Evolutionary conservation across 768 basidiomycete genomes (phyloP), one percentile per base, ranked within the genome.

Genomic region (Tremella fuciformis): DNA sequence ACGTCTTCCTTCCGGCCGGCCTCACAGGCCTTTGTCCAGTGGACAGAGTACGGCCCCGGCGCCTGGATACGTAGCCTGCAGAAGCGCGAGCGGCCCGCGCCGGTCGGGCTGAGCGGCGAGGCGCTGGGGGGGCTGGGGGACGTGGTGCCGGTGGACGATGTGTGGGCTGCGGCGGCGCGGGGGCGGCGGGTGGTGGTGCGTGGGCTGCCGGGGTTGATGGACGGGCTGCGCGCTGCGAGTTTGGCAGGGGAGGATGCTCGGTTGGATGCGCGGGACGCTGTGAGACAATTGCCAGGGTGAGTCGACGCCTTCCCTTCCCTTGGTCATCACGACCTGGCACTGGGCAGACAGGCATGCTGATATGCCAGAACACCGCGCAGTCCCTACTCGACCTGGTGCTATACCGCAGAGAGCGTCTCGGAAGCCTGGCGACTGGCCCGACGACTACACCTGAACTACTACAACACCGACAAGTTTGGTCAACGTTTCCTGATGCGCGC

Each of bases 251-350:
- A 46, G 22, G 42, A 22, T 46, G n/a, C n/a, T 46, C n/a, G 22
- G 4, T 46, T 46, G 42, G 42, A 46, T 46, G 49, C 15, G 21
- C 16, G 9, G 48, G 55, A 56, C 15, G 47, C 26, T 48, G 34
- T 56, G 19, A n/a, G 16, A 44, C 21, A 26, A 38, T 24, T 56
- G 34, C 55, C 55, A 34, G 9, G n/a, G 55, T 56, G 46, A 24
- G 55, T 56, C 25, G 3, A 8, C 18, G 6, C 24, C 38, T 53
- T 8, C 22, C 22, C 22, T 15, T 46, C n/a, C 15, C 42, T 46
- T 46, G n/a, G n/a, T n/a, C n/a, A n/a, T n/a, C n/a, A n/a, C n/a
- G n/a, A n/a, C n/a, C n/a, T n/a, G n/a, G n/a, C 51, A 16, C 13
- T 19, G 3, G 49, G 6, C 18, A 50, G n/a, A 7, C 8, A n/a